phyloP scores from a whole-genome alignment of 2,329 filamentous ascomycete genomes.

The Hymenoscyphus fraxineus region DNA sequence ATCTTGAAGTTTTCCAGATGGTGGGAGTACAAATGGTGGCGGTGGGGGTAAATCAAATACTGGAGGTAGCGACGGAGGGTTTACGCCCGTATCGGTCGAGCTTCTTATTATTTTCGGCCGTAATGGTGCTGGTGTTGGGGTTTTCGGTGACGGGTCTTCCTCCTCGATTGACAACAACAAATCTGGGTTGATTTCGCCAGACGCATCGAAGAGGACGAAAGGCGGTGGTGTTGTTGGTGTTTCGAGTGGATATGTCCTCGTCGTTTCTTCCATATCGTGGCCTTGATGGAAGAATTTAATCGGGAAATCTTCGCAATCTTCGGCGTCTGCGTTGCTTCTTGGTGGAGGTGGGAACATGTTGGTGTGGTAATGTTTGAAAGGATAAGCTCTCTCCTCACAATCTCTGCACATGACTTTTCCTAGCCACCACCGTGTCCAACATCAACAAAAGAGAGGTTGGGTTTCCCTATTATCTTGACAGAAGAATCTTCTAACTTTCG shows the following conservation, averaged over 20 bases:
- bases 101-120: background rate
- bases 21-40: background rate
- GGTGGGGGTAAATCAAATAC: background rate
- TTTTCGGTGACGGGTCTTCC: background rate
- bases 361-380: constrained; percentile 1
- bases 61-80: background rate
- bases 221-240: background rate
- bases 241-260: background rate
- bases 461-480: background rate
- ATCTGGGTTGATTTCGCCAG: background rate
- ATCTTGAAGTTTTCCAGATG: background rate
- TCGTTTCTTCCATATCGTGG: background rate
- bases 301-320: background rate
- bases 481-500: background rate
- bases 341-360: constrained; percentile 4
- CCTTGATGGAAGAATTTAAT: constrained; percentile 1
- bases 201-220: background rate
- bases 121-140: background rate
- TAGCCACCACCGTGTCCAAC: background rate
- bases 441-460: background rate
- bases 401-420: background rate
- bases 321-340: background rate
- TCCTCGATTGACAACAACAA: background rate
- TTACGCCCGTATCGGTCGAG: background rate
- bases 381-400: background rate